Evolutionary conservation across 1,284 basidiomycete species (phyloP).

Genomic region (Kalmanozyma brasiliensis): DNA sequence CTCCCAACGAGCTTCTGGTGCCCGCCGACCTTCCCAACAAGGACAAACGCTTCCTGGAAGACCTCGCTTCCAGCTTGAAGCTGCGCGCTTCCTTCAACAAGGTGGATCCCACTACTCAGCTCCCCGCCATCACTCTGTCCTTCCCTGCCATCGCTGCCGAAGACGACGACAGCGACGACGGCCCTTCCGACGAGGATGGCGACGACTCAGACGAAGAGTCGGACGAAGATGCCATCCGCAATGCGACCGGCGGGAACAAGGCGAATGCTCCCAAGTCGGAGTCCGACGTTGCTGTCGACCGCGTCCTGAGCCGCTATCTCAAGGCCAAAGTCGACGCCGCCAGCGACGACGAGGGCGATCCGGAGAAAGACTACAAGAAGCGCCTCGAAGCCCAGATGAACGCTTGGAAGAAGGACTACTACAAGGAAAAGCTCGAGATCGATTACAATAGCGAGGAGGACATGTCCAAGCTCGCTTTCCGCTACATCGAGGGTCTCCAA

Average conservation of each 20-base stretch:
- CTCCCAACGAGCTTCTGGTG: conserved; percentile 52
- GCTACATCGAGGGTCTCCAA: conserved; percentile 93
- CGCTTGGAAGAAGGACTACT: conserved; percentile 91
- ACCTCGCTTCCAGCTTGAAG: conserved; percentile 53
- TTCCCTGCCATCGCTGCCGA: conserved; percentile 40
- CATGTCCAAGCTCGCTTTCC: conserved; percentile 65
- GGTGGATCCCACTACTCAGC: conserved; percentile 55
- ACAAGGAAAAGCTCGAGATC: conserved; percentile 71
- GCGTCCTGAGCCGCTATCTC: conserved; percentile 87
- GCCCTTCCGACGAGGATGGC: conserved; percentile 29
- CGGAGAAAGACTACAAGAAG: conserved; percentile 73
- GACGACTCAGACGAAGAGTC: conserved; percentile 65
- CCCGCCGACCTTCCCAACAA: conserved; percentile 38
- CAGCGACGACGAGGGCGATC: conserved; percentile 33
- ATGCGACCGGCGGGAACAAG: conserved; percentile 40
- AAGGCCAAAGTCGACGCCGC: conserved; percentile 74
- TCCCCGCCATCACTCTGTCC: conserved; percentile 54
- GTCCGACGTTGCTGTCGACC: conserved; percentile 76
- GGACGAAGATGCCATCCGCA: conserved; percentile 44
- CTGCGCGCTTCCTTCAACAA: conserved; percentile 62
- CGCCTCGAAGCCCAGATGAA: conserved; percentile 84
- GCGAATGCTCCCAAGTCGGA: conserved; percentile 23
- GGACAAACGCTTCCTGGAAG: conserved; percentile 57
- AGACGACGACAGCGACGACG: conserved; percentile 33
- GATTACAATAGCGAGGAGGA: conserved; percentile 72